Percentiles rank a stretch among this genome's conserved stretches.
Conservation (phyloP, 1,284 basidiomycete species). For the Microbotryum violaceum region DNA sequence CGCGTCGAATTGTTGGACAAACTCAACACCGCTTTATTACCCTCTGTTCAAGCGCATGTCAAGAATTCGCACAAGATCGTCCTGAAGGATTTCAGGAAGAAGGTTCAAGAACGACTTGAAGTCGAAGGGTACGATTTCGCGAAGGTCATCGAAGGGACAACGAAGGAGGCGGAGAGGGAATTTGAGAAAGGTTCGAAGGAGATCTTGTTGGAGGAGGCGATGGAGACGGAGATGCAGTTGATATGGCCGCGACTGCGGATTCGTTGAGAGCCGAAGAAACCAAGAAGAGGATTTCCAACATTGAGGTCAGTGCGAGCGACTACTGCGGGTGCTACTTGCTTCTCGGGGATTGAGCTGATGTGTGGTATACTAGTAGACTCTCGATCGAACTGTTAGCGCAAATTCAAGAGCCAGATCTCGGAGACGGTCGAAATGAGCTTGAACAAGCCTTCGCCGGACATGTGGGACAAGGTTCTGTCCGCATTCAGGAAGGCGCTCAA, state of each 20-base stretch:
- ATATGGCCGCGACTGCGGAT: slow-evolving; percentile 72
- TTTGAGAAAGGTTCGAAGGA: slow-evolving; percentile 64
- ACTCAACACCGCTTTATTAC: slow-evolving; percentile 70
- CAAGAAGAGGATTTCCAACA: slow-evolving; percentile 91
- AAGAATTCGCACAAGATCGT: slow-evolving; percentile 87
- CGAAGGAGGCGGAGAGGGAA: slow-evolving; percentile 53
- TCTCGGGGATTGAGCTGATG: slow-evolving; percentile 4
- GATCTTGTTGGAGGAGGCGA: slow-evolving; percentile 54
- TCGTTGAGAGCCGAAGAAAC: slow-evolving; percentile 92
- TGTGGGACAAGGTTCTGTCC: slow-evolving; percentile 86
- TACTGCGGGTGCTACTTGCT: neutral
- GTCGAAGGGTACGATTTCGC: slow-evolving; percentile 84
- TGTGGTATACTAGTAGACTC: too few relatives aligned
- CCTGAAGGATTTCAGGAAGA: slow-evolving; percentile 67
- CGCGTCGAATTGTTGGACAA: slow-evolving; percentile 71
- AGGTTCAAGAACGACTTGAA: slow-evolving; percentile 66
- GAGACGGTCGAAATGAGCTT: slow-evolving; percentile 85
- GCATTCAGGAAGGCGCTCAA: slow-evolving; percentile 63
- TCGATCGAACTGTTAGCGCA: slow-evolving; percentile 52
- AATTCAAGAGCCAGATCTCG: slow-evolving; percentile 75
- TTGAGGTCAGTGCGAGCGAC: slow-evolving; percentile 57
- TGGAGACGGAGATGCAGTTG: slow-evolving; percentile 69
- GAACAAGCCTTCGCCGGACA: slow-evolving; percentile 63
- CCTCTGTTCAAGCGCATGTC: slow-evolving; percentile 89
- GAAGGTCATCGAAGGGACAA: slow-evolving; percentile 61